Evolutionary conservation across 768 basidiomycete genomes (phyloP).

Genomic region (Trametes punicea): DNA sequence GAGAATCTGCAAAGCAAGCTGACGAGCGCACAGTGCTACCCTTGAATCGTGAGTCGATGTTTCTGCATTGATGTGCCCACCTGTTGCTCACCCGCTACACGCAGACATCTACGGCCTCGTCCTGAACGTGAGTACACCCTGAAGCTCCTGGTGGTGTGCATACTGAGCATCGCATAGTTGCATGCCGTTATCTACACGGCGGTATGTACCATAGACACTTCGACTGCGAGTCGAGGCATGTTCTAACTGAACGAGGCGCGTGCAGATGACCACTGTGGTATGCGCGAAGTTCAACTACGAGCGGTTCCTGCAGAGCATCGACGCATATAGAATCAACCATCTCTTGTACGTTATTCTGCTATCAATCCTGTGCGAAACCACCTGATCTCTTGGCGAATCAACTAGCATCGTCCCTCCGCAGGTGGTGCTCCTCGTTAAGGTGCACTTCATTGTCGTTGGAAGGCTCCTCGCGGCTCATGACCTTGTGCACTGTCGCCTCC

Average conservation of each 20-base stretch:
- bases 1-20: background rate
- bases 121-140: slow-evolving; percentile 24
- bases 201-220: slow-evolving; percentile 9
- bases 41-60: slow-evolving; percentile 27
- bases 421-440: slow-evolving; percentile 31
- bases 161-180: slow-evolving; percentile 33
- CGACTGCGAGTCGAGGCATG: background rate
- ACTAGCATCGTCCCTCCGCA: slow-evolving; percentile 31
- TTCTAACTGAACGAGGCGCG: background rate
- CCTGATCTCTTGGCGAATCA: background rate
- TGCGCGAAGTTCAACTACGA: slow-evolving; percentile 33
- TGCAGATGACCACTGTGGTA: slow-evolving; percentile 32
- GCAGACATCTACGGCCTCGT: slow-evolving; percentile 47
- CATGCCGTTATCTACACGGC: slow-evolving; percentile 28
- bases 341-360: slow-evolving; percentile 25
- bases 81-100: background rate
- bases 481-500: background rate
- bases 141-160: background rate
- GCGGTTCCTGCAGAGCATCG: slow-evolving; percentile 33
- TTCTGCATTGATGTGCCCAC: too few relatives aligned
- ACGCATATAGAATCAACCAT: slow-evolving; percentile 31
- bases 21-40: slow-evolving; percentile 25
- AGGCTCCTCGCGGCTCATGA: background rate
- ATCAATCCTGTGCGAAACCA: background rate
- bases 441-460: background rate